Percentiles rank a stretch among this genome's conserved stretches.
Conservation (phyloP, 345 rosid species). For the Salix exigua region DNA sequence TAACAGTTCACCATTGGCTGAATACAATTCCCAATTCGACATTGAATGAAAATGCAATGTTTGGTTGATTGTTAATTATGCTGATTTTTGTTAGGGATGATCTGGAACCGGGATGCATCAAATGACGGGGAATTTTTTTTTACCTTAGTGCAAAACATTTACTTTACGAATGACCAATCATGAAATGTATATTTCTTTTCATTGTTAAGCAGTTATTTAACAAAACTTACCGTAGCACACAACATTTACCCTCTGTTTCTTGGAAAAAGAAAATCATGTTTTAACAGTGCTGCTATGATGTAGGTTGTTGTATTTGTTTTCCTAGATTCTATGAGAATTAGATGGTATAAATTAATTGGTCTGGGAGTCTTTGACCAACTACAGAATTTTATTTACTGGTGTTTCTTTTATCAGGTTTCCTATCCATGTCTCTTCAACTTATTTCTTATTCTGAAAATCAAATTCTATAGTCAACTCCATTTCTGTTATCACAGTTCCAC, state of each 20-base stretch:
- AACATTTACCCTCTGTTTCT: background rate
- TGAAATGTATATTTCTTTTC: too few relatives aligned
- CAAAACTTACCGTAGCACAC: background rate
- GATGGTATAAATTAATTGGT: background rate
- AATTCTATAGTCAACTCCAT: background rate
- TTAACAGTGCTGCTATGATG: background rate
- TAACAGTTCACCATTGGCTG: background rate
- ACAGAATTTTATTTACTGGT: background rate
- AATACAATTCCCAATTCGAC: background rate
- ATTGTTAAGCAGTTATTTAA: too few relatives aligned
- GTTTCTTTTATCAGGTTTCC: background rate
- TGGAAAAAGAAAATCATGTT: background rate
- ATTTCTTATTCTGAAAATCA: background rate
- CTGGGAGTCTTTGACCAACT: background rate
- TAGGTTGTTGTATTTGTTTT: background rate
- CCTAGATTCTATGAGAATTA: background rate
- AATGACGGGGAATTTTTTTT: too few relatives aligned
- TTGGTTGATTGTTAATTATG: background rate
- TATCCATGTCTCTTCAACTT: background rate
- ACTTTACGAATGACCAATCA: too few relatives aligned
- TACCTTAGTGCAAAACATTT: background rate
- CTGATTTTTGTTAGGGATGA: background rate
- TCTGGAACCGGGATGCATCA: background rate
- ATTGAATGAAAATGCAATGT: background rate
- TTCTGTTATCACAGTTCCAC: background rate